Conservation (phyloP, 176 grass and related monocot species). For the Rhynchospora breviuscula region DNA sequence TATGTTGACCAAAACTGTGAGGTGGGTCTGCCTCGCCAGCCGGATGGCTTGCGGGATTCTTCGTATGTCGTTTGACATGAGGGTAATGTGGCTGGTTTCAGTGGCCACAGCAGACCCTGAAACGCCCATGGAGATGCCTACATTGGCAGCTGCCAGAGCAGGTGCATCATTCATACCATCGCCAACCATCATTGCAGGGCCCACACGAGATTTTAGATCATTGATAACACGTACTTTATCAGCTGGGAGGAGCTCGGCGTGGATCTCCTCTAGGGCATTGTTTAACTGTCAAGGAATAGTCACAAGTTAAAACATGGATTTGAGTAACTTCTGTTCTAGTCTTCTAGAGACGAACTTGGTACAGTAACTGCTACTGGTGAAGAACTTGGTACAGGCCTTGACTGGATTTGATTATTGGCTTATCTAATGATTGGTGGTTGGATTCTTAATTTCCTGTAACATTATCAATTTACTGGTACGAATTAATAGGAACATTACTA, state of each 20-base stretch:
- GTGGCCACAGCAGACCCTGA: conserved; percentile 92
- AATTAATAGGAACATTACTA: not conserved
- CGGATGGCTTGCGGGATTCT: conserved; percentile 66
- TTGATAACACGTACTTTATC: conserved; percentile 79
- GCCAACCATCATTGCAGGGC: conserved; percentile 75
- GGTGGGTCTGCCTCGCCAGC: conserved; percentile 60
- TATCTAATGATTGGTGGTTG: not conserved
- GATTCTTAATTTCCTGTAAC: not conserved
- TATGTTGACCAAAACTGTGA: conserved; percentile 69
- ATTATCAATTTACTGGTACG: not conserved
- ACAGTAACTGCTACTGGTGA: not conserved
- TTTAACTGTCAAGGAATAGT: conserved; percentile 44
- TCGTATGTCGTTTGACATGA: conserved; percentile 93
- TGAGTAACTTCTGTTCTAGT: not conserved
- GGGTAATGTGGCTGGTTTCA: conserved; percentile 87
- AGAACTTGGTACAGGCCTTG: not conserved
- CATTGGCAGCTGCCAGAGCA: conserved; percentile 69
- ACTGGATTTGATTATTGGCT: not conserved
- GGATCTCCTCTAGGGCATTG: conserved; percentile 53
- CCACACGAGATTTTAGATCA: conserved; percentile 59
- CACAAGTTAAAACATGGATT: not conserved
- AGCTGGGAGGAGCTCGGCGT: conserved; percentile 72
- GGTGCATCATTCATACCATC: conserved; percentile 98
- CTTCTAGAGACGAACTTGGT: not conserved
- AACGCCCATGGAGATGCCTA: conserved; percentile 94